These are phyloP conservation scores for Aspergillus coremiiformis DNA, from an alignment of 495 filamentous ascomycete species.

Conservation along the genomic window DNA sequence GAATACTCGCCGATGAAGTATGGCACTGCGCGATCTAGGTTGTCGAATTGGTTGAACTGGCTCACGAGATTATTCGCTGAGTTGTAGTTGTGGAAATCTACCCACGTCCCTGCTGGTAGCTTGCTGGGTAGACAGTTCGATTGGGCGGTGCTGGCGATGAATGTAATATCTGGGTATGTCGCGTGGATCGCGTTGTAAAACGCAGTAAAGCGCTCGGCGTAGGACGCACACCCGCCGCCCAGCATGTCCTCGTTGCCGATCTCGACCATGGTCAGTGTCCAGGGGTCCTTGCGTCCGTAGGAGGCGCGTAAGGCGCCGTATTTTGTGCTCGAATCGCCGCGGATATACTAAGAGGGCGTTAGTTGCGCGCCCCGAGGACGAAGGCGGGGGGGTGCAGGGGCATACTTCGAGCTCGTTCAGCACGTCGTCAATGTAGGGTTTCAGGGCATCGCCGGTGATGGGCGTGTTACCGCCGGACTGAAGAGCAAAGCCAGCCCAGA, in stretches of 20 bases:
- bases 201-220: slow-evolving; percentile 49
- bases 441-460: slow-evolving; percentile 21
- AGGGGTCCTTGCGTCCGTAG: slow-evolving; percentile 52
- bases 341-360: slow-evolving; percentile 36
- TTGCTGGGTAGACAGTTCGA: slow-evolving; percentile 22
- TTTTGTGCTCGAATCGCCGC: slow-evolving; percentile 43
- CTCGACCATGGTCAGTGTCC: slow-evolving; percentile 52
- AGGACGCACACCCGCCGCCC: slow-evolving; percentile 45
- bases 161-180: slow-evolving; percentile 54
- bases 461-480: slow-evolving; percentile 28
- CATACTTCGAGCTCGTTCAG: slow-evolving; percentile 52
- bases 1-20: slow-evolving; percentile 49
- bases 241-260: slow-evolving; percentile 59
- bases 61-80: slow-evolving; percentile 34
- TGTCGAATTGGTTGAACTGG: slow-evolving; percentile 46
- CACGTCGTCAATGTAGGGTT: slow-evolving; percentile 40
- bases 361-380: background rate
- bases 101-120: slow-evolving; percentile 24
- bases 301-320: slow-evolving; percentile 52
- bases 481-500: slow-evolving; percentile 52
- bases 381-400: too few species aligned
- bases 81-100: slow-evolving; percentile 42
- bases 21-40: slow-evolving; percentile 25
- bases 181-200: slow-evolving; percentile 51
- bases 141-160: slow-evolving; percentile 45